phyloP scores from a whole-genome alignment of 352 stramenopile genomes.

The Globisporangium polare region DNA sequence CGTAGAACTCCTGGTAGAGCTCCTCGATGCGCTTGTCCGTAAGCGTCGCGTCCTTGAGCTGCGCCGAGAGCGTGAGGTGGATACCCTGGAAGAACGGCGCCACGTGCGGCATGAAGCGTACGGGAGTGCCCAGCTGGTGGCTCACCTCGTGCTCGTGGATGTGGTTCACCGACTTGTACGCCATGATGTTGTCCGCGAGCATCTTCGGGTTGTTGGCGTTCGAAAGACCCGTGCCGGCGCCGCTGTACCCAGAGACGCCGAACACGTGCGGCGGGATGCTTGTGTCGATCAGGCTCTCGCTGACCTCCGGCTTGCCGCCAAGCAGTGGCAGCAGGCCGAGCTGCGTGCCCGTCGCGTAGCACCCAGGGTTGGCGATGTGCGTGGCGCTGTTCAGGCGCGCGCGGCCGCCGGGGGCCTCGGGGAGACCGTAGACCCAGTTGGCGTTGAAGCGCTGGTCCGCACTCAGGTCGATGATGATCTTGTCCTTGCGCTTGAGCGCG shows the following conservation, averaged over 20 bases:
- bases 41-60: constrained; percentile 64
- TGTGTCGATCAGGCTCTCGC: constrained; percentile 46
- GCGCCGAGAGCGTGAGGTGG: constrained; percentile 84
- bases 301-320: constrained; percentile 53
- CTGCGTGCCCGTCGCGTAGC: constrained; percentile 84
- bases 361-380: constrained; percentile 87
- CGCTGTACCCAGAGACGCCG: constrained; percentile 87
- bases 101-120: constrained; percentile 94
- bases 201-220: constrained; percentile 79
- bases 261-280: constrained; percentile 79
- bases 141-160: constrained; percentile 88
- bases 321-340: constrained; percentile 77
- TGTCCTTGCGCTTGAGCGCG: constrained; percentile 59
- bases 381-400: constrained; percentile 51
- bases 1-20: constrained; percentile 81
- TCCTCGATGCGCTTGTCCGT: constrained; percentile 69
- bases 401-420: constrained; percentile 69
- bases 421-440: constrained; percentile 82
- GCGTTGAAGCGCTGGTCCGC: constrained; percentile 88
- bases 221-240: constrained; percentile 76
- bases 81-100: constrained; percentile 93
- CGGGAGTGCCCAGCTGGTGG: constrained; percentile 69
- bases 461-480: constrained; percentile 85
- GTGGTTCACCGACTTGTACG: constrained; percentile 89
- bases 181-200: constrained; percentile 85